Evolutionary conservation across 2,329 filamentous ascomycete genomes (phyloP).

Genomic region (Phyllosticta citrichinensis): DNA sequence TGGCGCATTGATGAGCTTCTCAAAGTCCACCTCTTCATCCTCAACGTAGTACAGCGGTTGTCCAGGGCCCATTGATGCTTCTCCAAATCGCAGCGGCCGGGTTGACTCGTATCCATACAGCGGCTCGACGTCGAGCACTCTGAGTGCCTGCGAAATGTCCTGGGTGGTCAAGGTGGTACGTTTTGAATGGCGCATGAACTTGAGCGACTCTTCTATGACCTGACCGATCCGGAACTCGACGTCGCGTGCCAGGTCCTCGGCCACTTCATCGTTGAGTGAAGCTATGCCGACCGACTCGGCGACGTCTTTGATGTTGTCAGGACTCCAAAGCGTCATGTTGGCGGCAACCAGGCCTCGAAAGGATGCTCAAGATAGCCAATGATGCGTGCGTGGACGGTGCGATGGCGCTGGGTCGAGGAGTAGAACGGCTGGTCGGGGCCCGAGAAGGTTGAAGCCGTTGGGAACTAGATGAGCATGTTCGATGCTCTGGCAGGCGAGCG

Average conservation of each 20-base stretch:
- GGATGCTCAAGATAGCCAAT: not conserved
- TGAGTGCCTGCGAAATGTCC: conserved; percentile 78
- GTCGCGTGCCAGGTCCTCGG: conserved; percentile 80
- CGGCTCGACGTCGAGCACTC: conserved; percentile 83
- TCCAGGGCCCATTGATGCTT: conserved; percentile 84
- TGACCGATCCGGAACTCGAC: conserved; percentile 92
- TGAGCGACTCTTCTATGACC: conserved; percentile 85
- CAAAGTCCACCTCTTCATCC: conserved; percentile 97
- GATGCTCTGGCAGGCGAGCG: not conserved
- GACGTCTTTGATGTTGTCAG: conserved; percentile 90
- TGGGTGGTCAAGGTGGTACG: conserved; percentile 81
- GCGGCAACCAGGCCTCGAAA: not conserved
- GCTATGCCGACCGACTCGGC: conserved; percentile 90
- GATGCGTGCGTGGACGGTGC: not conserved
- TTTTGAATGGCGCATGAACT: conserved; percentile 88
- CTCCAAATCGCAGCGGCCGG: conserved; percentile 78
- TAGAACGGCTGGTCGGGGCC: not conserved
- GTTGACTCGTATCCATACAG: conserved; percentile 95
- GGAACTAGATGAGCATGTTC: not conserved
- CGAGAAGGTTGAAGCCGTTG: not conserved
- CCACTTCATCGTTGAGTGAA: conserved; percentile 71
- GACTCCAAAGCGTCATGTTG: conserved; percentile 67
- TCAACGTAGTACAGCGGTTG: conserved; percentile 96
- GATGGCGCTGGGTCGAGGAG: not conserved
- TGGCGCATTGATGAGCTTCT: conserved; percentile 95